Evolutionary conservation across 331 rosid species (phyloP), one percentile per base, ranked within the genome.

Genomic region (Phaseolus coccineus): DNA sequence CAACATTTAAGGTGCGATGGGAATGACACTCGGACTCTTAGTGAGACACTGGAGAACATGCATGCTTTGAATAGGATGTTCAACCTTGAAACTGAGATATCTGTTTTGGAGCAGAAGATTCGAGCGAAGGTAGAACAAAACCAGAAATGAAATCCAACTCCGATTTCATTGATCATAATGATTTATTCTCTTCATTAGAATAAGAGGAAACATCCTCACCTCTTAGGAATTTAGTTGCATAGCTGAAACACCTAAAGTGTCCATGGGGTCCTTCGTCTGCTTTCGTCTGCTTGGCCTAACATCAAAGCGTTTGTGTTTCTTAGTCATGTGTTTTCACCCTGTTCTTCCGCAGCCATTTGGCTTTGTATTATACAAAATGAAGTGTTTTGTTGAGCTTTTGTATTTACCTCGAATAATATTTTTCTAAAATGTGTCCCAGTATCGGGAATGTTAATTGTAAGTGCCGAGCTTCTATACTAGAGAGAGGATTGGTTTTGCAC

Each of bases 1-100:
- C 97, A 96, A 83, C 99, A 96, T 83, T 84, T 96, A 69, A 90
- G 99, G 85, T 93, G 96, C 46, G 99, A 96, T 74, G 99, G 98
- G 62, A 93, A 89, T 80, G 99, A 96, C 66, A 89, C 91, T 87
- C 87, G 97, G 44, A 93, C 98, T 59, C 86, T 96, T 69, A 88
- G 86, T 1, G 99, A 96, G 83, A 91, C 98, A 14, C 94, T 96
- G 35, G 97, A 96, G 86, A 96, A 96, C 78, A 96, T 96, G 99
- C 97, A 93, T 57, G 97, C 98, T 71, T 88, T 93, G 77, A 96
- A 96, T 61, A 90, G 99, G 85, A 96, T 96, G 99, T 96, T 96
- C 88, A 91, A 91, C 83, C 97, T 96, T n/a, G 99, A 90, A 64
- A 91, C 98, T 24, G 99, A 96, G 80, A 82, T 93, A 69, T 85